Percentiles rank a stretch among this genome's conserved stretches.
Evolutionary conservation across 1,284 basidiomycete species (phyloP).

Genomic region (Sporisorium graminicola): DNA sequence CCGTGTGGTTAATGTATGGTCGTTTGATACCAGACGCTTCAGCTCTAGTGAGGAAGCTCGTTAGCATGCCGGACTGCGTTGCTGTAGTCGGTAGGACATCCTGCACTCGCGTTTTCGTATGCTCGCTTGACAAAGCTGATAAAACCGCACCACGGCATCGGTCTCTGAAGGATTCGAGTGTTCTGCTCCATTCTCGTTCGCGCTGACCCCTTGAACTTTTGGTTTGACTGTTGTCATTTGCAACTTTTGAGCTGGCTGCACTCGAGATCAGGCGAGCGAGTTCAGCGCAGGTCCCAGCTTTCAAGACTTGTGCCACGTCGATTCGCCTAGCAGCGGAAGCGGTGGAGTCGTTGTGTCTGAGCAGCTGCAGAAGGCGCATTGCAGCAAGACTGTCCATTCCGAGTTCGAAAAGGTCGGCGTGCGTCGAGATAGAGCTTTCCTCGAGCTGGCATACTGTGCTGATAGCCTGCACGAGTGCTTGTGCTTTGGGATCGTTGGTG

Average conservation of each 20-base stretch:
- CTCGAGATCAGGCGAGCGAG: conserved; percentile 9
- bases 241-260: neutral
- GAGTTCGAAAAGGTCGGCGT: conserved; percentile 8
- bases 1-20: conserved; percentile 7
- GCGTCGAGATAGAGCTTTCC: neutral
- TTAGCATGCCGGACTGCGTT: conserved; percentile 36
- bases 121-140: neutral
- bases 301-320: conserved; percentile 1
- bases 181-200: neutral
- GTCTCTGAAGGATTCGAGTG: neutral
- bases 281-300: conserved; percentile 7
- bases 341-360: conserved; percentile 11
- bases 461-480: conserved; percentile 7
- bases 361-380: conserved; percentile 29
- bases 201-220: neutral
- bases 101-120: neutral
- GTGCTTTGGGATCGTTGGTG: neutral
- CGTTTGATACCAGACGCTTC: neutral
- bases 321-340: neutral
- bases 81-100: conserved; percentile 19
- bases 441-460: conserved; percentile 3
- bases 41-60: conserved; percentile 20
- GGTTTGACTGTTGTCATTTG: neutral
- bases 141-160: neutral
- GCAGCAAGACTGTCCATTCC: conserved; percentile 29